Conservation (phyloP, 306 rosid species). For the Argentina anserina region DNA sequence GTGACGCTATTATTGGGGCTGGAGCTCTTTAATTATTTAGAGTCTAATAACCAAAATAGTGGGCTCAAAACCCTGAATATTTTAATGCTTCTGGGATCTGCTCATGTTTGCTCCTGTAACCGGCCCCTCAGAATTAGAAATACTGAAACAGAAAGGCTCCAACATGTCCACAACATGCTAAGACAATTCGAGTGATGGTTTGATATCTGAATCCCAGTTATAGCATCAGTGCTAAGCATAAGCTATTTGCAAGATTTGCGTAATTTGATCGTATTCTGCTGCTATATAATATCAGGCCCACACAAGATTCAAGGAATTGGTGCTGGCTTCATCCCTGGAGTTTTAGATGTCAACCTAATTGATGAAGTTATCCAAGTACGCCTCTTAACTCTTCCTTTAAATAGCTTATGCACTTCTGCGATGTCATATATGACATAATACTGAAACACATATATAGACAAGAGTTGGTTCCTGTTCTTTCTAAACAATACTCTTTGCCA, state of each 20-base stretch:
- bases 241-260: neutral
- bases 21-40: neutral
- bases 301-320: slow-evolving; percentile 99
- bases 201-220: neutral
- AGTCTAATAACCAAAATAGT: neutral
- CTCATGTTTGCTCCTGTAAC: neutral
- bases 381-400: slow-evolving; percentile 9
- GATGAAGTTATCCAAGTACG: slow-evolving; percentile 91
- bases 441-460: neutral
- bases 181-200: neutral
- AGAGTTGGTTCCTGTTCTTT: neutral
- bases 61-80: neutral
- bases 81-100: too few relatives aligned
- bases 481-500: neutral
- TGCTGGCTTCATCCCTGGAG: slow-evolving; percentile 96
- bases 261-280: slow-evolving; percentile 24
- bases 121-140: neutral
- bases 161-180: neutral
- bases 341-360: slow-evolving; percentile 60
- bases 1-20: neutral
- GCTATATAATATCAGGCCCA: slow-evolving; percentile 56
- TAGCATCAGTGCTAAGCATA: neutral
- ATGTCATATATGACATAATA: neutral
- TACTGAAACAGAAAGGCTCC: neutral
- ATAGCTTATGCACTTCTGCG: neutral